Percentiles rank a stretch among this genome's conserved stretches.
Conservation (phyloP, 2,329 filamentous ascomycete species). For the Phialocephala sp. region DNA sequence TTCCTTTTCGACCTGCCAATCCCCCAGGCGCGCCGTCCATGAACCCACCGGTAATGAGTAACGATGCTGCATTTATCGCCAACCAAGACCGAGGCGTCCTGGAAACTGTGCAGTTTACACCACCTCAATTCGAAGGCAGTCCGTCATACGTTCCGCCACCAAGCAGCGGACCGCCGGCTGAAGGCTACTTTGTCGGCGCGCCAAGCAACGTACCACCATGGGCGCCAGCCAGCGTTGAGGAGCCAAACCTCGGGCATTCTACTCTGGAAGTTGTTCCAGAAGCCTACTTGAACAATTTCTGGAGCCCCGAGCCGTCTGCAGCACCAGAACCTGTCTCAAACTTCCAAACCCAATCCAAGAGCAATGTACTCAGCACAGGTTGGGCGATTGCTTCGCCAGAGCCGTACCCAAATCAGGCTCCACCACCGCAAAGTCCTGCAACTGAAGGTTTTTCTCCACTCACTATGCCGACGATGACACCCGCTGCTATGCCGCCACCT, state of each 20-base stretch:
- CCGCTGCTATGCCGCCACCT: not conserved
- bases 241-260: not conserved
- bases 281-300: constrained; percentile 7
- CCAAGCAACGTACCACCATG: not conserved
- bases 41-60: not conserved
- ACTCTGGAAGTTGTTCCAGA: constrained; percentile 3
- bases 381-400: constrained; percentile 1
- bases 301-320: not conserved
- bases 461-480: not conserved
- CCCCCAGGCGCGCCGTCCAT: not conserved
- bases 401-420: not conserved
- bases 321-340: not conserved
- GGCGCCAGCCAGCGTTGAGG: not conserved
- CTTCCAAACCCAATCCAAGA: not conserved
- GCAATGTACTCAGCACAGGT: not conserved
- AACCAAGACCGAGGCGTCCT: not conserved
- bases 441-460: not conserved
- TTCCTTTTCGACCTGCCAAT: not conserved
- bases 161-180: not conserved
- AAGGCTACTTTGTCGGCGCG: not conserved
- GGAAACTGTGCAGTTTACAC: not conserved
- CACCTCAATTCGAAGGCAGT: not conserved
- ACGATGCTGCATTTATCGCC: not conserved
- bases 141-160: not conserved
- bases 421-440: not conserved